Conservation (phyloP, 148 eudicot species). For the Diospyros lotus region DNA sequence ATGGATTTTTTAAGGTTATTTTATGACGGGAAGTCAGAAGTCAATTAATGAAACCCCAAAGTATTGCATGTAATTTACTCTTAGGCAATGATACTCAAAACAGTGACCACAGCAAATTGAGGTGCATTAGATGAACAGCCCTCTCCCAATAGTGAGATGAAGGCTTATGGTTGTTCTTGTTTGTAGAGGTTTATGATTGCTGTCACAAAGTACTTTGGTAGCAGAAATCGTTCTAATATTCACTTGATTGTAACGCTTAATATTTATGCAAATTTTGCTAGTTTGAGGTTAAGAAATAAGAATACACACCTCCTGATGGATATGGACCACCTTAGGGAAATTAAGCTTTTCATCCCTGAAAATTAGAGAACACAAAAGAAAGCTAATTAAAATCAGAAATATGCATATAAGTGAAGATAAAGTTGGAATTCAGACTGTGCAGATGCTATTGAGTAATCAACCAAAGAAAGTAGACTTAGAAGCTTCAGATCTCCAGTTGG, state of each 20-base stretch:
- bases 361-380: background rate
- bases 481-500: background rate
- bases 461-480: background rate
- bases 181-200: too few species aligned
- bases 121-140: too few species aligned
- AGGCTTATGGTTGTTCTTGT: too few species aligned
- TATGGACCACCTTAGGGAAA: slow-evolving; percentile 68
- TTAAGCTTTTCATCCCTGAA: slow-evolving; percentile 78
- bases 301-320: slow-evolving; percentile 66
- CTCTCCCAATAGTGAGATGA: too few species aligned
- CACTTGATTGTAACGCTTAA: background rate
- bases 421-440: background rate
- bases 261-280: background rate
- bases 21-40: too few species aligned
- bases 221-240: background rate
- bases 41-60: too few species aligned
- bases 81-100: too few species aligned
- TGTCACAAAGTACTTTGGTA: background rate
- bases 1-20: too few species aligned
- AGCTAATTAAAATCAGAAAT: background rate
- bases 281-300: background rate
- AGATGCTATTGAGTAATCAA: background rate
- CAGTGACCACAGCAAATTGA: too few species aligned
- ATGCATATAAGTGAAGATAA: background rate
- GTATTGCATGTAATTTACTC: too few species aligned